A percentile compares a stretch with the other conserved stretches of the same genome.
These are phyloP conservation scores for Dothistroma septosporum DNA, from an alignment of 2,329 filamentous ascomycete species.

Conservation along the genomic window DNA sequence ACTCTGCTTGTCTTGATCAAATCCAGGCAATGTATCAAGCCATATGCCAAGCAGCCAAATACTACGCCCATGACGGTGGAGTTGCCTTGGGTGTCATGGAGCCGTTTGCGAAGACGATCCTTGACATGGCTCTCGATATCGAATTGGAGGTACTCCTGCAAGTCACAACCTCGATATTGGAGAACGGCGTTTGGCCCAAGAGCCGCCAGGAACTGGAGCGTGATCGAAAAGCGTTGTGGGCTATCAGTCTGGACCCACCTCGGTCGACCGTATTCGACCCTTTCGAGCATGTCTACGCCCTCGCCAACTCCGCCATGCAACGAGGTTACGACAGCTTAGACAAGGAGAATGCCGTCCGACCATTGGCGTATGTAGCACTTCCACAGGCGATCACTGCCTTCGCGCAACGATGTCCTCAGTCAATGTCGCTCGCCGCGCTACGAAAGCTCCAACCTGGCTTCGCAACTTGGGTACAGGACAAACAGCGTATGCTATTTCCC, in stretches of 20 bases:
- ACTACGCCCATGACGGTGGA: conserved; percentile 64
- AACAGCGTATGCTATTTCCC: conserved; percentile 21
- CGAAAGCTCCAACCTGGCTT: conserved; percentile 60
- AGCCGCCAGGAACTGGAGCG: conserved; percentile 62
- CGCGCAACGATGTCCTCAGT: conserved; percentile 37
- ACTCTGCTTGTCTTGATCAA: conserved; percentile 5
- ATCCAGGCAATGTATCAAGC: conserved; percentile 29
- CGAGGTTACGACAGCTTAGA: conserved; percentile 51
- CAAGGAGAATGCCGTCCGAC: not conserved
- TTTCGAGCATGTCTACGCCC: conserved; percentile 62
- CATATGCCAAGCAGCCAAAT: conserved; percentile 50
- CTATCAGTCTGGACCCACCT: conserved; percentile 41
- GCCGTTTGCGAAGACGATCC: conserved; percentile 25
- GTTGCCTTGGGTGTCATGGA: conserved; percentile 66
- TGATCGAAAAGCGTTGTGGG: conserved; percentile 64
- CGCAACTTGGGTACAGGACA: conserved; percentile 61
- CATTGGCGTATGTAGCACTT: not conserved
- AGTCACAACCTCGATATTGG: conserved; percentile 21
- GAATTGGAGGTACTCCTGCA: conserved; percentile 9
- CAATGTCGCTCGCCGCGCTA: conserved; percentile 55
- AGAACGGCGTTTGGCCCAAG: conserved; percentile 47
- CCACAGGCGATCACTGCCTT: conserved; percentile 7
- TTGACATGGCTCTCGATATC: conserved; percentile 12
- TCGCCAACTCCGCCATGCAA: conserved; percentile 52
- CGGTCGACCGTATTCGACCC: conserved; percentile 49